Conservation (phyloP, 2,329 filamentous ascomycete species). For the Cladobotryum protrusum region DNA sequence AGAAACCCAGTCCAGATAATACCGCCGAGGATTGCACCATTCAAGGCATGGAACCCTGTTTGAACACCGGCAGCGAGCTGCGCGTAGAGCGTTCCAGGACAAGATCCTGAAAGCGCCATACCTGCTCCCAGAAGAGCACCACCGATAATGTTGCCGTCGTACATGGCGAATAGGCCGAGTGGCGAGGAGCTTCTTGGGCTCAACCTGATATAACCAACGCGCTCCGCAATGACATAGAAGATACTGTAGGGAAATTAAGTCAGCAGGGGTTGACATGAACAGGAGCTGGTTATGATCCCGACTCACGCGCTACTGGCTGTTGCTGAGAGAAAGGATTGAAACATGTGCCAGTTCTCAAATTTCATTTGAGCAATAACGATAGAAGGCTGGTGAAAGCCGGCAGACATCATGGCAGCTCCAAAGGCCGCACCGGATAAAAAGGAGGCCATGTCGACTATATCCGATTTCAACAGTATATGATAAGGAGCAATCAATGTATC, state of each 20-base stretch:
- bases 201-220: conserved; percentile 35
- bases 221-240: conserved; percentile 40
- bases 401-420: conserved; percentile 53
- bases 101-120: conserved; percentile 60
- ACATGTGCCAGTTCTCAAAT: conserved; percentile 58
- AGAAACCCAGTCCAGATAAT: conserved; percentile 44
- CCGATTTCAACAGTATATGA: neutral
- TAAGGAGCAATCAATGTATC: too few relatives aligned
- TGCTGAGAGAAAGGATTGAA: conserved; percentile 57
- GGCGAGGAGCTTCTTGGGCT: conserved; percentile 45
- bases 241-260: conserved; percentile 26
- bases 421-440: conserved; percentile 51
- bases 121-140: conserved; percentile 57
- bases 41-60: conserved; percentile 46
- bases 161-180: conserved; percentile 45
- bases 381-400: conserved; percentile 54
- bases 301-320: conserved; percentile 56
- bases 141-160: conserved; percentile 61
- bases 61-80: conserved; percentile 50
- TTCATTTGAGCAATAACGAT: conserved; percentile 57
- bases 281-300: neutral
- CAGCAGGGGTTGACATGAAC: too few relatives aligned
- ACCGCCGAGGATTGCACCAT: conserved; percentile 51
- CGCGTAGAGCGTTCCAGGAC: conserved; percentile 58
- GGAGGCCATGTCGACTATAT: conserved; percentile 21